Evolutionary conservation across 495 filamentous ascomycete species (phyloP).

Genomic region (Neurospora sp.): DNA sequence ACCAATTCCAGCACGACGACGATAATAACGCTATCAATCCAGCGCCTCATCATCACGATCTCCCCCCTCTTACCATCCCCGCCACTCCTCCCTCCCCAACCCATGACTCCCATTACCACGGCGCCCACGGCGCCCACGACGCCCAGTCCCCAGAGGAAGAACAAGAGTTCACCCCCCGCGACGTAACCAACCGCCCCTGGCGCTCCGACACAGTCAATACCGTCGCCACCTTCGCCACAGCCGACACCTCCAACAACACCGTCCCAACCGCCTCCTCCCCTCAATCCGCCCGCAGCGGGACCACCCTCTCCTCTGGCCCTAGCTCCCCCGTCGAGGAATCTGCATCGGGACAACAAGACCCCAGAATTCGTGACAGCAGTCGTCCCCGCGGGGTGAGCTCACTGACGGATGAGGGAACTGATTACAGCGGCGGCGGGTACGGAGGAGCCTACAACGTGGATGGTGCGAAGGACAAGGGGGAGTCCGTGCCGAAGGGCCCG

Average conservation of each 20-base stretch:
- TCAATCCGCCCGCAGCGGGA: conserved; percentile 12
- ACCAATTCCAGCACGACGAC: neutral
- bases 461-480: neutral
- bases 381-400: no score
- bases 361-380: conserved; percentile 6
- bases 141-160: neutral
- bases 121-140: neutral
- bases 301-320: conserved; percentile 10
- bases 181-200: neutral
- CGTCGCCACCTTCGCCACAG: conserved; percentile 1
- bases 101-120: neutral
- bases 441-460: neutral
- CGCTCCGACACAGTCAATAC: neutral
- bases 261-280: conserved; percentile 4
- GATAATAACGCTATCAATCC: no score
- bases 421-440: conserved; percentile 4
- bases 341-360: neutral
- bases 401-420: neutral
- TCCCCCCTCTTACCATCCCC: neutral
- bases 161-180: neutral
- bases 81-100: neutral
- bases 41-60: neutral
- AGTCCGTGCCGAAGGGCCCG: neutral
- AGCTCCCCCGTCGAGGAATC: no score
- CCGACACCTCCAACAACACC: neutral